A percentile compares a stretch with the other conserved stretches of the same genome.
phyloP scores from a whole-genome alignment of 2,329 filamentous ascomycete species.

The Aspergillus sp. region DNA sequence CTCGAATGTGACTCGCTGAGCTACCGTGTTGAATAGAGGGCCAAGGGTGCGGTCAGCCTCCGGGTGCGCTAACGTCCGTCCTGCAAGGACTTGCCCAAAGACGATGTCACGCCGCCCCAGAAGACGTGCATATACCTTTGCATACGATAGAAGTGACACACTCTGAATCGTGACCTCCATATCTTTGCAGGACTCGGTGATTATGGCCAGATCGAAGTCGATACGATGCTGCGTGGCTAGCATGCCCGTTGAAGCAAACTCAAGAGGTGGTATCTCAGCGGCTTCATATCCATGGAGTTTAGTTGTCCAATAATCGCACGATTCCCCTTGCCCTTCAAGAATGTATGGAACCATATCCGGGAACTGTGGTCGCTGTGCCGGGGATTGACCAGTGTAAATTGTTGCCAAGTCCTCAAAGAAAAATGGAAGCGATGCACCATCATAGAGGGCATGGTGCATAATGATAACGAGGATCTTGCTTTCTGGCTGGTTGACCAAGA shows the following conservation, averaged over 20 bases:
- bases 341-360: constrained; percentile 60
- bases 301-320: constrained; percentile 36
- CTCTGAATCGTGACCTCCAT: constrained; percentile 38
- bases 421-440: constrained; percentile 78
- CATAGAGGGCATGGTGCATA: constrained; percentile 82
- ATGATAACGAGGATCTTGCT: constrained; percentile 60
- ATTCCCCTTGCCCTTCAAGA: constrained; percentile 51
- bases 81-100: constrained; percentile 59
- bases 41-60: constrained; percentile 54
- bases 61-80: constrained; percentile 53
- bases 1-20: constrained; percentile 45
- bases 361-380: constrained; percentile 27
- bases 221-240: constrained; percentile 26
- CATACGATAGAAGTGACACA: constrained; percentile 34
- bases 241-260: constrained; percentile 19
- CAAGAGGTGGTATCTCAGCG: constrained; percentile 27
- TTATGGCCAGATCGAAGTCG: constrained; percentile 22
- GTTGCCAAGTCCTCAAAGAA: constrained; percentile 69
- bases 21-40: constrained; percentile 61
- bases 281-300: constrained; percentile 29
- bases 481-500: constrained; percentile 36
- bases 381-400: constrained; percentile 59
- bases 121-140: constrained; percentile 35
- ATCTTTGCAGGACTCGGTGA: constrained; percentile 28
- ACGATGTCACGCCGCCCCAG: constrained; percentile 39